Base-by-base conservation (phyloP, 1,139 yeast species). In the Candida albicans region DNA sequence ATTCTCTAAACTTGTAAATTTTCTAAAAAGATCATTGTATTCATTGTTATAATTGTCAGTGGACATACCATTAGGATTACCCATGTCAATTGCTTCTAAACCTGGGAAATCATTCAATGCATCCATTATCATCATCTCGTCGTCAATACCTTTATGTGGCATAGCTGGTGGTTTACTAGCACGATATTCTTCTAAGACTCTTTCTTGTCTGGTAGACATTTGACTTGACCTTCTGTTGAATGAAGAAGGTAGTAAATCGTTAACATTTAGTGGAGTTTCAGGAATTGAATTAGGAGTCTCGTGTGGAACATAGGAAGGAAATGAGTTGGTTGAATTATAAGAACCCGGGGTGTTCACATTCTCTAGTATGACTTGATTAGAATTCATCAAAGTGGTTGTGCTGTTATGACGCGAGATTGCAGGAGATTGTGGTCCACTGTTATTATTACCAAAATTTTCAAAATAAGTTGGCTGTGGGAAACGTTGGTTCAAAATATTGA, bases 401-500 rank as follows among this genome's bases (percentile, higher is more conserved):
- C 55, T 43, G 32, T 47, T 50, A 29, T 49, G 51, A 34, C 54
- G 42, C 11, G 53, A 49, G 11, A 49, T 27, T 6, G 34, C 25
- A 8, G 41, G 47, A 4, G 41, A 40, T 53, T 53, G 48, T 49
- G 53, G 44, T 51, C 40, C 51, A 41, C 15, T 38, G 30, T 12
- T 40, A 35, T 15, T 40, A 29, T n/a, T 35, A 15, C 41, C 41
- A 43, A 56, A 52, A 32, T 44, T 54, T 40, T 69, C 75, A 49
- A 69, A 68, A 49, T 60, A 69, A 14, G 40, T 44, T 8, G 56
- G 53, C 39, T 52, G 57, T 14, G 55, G 48, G 37, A 57, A 58
- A 27, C 65, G 51, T 44, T 57, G 68, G 49, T 64, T 66, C 38
- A 64, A 54, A 7, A 64, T 47, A 39, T 55, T 61, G 33, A 64